Percentiles rank a stretch among this genome's conserved stretches.
Conservation (phyloP, 257 asterid genomes). For the Rehmannia glutinosa region DNA sequence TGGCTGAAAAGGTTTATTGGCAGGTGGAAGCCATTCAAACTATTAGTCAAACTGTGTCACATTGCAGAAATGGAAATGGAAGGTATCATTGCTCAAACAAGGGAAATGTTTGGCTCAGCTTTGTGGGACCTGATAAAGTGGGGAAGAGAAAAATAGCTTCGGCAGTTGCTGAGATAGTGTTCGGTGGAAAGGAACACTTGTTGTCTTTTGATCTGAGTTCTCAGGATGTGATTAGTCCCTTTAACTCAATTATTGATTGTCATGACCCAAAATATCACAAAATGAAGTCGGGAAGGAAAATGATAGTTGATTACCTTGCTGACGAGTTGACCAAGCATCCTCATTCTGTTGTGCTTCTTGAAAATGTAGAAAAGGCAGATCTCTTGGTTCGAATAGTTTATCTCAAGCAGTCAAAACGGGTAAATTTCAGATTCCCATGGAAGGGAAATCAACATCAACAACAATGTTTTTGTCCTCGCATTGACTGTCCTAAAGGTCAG, state of each 20-base stretch:
- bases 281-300: conserved; percentile 55
- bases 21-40: conserved; percentile 69
- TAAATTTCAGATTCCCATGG: conserved; percentile 66
- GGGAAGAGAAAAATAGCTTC: conserved; percentile 76
- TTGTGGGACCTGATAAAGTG: conserved; percentile 80
- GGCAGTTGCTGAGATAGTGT: conserved; percentile 61
- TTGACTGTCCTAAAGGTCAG: conserved; percentile 30
- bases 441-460: conserved; percentile 57
- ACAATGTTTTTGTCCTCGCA: conserved; percentile 53
- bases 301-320: conserved; percentile 65
- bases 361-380: conserved; percentile 84
- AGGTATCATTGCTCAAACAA: too few relatives aligned
- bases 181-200: conserved; percentile 45
- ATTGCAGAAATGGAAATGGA: conserved; percentile 47
- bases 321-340: conserved; percentile 65
- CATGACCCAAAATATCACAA: conserved; percentile 29
- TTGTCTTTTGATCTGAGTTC: conserved; percentile 51
- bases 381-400: conserved; percentile 57
- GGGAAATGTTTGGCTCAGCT: conserved; percentile 79
- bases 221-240: conserved; percentile 20
- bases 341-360: conserved; percentile 62
- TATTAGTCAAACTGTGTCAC: conserved; percentile 47
- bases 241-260: conserved; percentile 37
- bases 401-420: conserved; percentile 68
- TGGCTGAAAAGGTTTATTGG: conserved; percentile 68